Base-by-base conservation (phyloP, 495 filamentous ascomycete species). In the Aspergillus coremiiformis region DNA sequence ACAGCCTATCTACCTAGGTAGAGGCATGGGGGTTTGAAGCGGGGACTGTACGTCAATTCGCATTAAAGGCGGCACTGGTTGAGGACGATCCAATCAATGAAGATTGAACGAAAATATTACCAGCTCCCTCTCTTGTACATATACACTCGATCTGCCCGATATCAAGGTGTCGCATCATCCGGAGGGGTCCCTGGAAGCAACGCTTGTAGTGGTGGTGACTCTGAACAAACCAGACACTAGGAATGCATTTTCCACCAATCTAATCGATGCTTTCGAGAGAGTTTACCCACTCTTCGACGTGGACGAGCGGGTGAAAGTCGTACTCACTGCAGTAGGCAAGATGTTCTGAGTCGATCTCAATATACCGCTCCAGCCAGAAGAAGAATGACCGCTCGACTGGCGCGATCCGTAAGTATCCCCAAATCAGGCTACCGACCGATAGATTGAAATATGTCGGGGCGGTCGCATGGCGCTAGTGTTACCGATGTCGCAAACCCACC, bases 271-370 rank as follows among this genome's bases (percentile, higher is more conserved):
- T 50, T 66, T 84, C 20, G 73, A 75, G 46, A 52, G 60, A 11
- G 67, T 72, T 29, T 81, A 78, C 64, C 43, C 63, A 33, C 59
- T 73, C 27, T 71, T 82, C 50, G 75, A 77, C 41, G 45, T 71
- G 30, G 73, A 78, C 54, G 62, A 69, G 2, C 67, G 73, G 12
- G 76, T 83, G n/a, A 77, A 76, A 48, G 69, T 81, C 32, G 71
- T 81, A 6, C 56, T 82, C 2, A 80, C 79, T 5, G 77, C 78
- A 24, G 46, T 59, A 35, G 78, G 78, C 8, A 64, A 61, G 37
- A 76, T 78, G 53, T 83, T 81, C 65, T 82, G 78, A 56, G 76
- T 78, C 0, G 79, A n/a, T n/a, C n/a, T n/a, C n/a, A n/a, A n/a
- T n/a, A n/a, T n/a, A 14, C 32, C 32, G 12, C 32, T 47, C 19